Conservation (phyloP, 495 filamentous ascomycete species). For the Penicillium nucicola region DNA sequence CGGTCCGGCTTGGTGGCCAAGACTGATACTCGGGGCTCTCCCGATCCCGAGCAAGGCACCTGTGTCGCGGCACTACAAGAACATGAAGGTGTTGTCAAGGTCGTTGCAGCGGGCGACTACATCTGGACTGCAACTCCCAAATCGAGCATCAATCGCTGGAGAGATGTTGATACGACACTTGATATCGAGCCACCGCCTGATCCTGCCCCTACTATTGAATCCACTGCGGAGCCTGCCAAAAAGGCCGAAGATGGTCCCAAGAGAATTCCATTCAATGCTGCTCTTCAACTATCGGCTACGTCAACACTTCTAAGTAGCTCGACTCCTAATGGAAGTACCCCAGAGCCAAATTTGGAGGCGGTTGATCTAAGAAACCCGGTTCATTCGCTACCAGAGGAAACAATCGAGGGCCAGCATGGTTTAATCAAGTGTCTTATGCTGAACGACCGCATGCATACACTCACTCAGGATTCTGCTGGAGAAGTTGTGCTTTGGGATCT, state of each 20-base stretch:
- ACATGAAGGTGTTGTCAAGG: slow-evolving; percentile 81
- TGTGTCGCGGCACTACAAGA: slow-evolving; percentile 88
- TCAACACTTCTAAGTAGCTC: slow-evolving; percentile 63
- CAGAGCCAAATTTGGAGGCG: slow-evolving; percentile 56
- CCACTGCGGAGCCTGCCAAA: slow-evolving; percentile 9
- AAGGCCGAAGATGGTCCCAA: slow-evolving; percentile 34
- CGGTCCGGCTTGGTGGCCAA: slow-evolving; percentile 89
- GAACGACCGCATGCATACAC: slow-evolving; percentile 83
- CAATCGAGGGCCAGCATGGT: slow-evolving; percentile 93
- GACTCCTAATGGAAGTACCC: slow-evolving; percentile 50
- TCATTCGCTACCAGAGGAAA: slow-evolving; percentile 73
- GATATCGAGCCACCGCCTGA: slow-evolving; percentile 54
- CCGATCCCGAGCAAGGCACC: slow-evolving; percentile 84
- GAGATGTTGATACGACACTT: slow-evolving; percentile 73
- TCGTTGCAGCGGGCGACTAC: slow-evolving; percentile 73
- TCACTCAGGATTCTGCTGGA: slow-evolving; percentile 92
- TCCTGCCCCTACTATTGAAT: slow-evolving; percentile 46
- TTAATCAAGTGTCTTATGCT: slow-evolving; percentile 89
- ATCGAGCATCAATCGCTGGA: slow-evolving; percentile 94
- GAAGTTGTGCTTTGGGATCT: slow-evolving; percentile 98
- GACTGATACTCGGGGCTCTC: slow-evolving; percentile 76
- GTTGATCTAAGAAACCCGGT: slow-evolving; percentile 59
- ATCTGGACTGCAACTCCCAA: slow-evolving; percentile 94
- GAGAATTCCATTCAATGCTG: slow-evolving; percentile 71
- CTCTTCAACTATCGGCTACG: slow-evolving; percentile 79